These are phyloP conservation scores for Knoxia roxburghii DNA, from an alignment of 257 asterid species.

Conservation along the genomic window DNA sequence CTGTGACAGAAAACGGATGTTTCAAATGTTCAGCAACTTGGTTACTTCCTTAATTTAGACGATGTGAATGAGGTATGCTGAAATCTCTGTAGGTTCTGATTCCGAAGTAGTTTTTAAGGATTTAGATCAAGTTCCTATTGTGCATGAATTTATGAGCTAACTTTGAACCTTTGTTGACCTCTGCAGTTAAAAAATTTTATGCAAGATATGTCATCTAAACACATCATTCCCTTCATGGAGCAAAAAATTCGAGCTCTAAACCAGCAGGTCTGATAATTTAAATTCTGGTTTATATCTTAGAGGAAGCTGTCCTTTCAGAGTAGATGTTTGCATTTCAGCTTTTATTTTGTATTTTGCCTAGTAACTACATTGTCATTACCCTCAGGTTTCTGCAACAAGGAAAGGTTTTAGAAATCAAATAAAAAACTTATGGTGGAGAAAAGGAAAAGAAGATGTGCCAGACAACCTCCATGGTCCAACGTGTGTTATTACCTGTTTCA, in stretches of 20 bases:
- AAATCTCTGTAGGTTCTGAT: background rate
- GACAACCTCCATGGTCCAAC: conserved; percentile 59
- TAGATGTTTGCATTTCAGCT: conserved; percentile 2
- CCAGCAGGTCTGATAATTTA: conserved; percentile 61
- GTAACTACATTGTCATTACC: conserved; percentile 17
- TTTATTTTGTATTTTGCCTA: conserved; percentile 4
- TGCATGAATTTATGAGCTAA: conserved; percentile 3
- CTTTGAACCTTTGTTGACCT: conserved; percentile 17
- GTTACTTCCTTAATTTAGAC: conserved; percentile 65
- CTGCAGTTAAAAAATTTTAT: conserved; percentile 62
- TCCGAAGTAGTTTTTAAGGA: conserved; percentile 3
- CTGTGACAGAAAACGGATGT: conserved; percentile 46
- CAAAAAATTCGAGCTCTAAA: conserved; percentile 79
- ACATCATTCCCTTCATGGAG: conserved; percentile 96
- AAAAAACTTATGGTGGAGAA: conserved; percentile 98
- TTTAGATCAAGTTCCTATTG: background rate
- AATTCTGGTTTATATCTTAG: conserved; percentile 9
- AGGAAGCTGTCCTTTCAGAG: conserved; percentile 8
- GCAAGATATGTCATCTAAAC: conserved; percentile 87
- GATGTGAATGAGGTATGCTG: conserved; percentile 77
- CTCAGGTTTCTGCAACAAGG: conserved; percentile 92
- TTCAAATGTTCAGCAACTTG: conserved; percentile 42
- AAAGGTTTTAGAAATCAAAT: conserved; percentile 98
- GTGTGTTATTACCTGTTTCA: conserved; percentile 36
- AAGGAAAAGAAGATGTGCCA: conserved; percentile 88